Base-by-base conservation (phyloP, 352 stramenopile genomes). In the Phytophthora sp. region DNA sequence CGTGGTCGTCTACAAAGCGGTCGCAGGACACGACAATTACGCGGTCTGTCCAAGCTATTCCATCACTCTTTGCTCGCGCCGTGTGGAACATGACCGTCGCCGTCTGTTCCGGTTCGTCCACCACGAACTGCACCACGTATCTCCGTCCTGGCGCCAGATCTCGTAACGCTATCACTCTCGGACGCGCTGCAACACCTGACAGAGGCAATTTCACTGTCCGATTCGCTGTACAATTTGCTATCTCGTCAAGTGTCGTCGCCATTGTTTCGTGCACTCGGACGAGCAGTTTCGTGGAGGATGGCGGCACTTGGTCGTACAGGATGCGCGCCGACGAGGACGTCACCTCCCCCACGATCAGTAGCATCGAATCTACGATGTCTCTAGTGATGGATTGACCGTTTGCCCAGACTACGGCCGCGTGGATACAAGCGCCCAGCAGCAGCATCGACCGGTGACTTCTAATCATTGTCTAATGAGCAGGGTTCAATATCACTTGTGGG, bases 11-110 rank as follows among this genome's bases (percentile, higher is more conserved):
- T 20, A 88, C 73, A 36, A 72, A 91, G 23, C 82, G 79, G 45
- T 91, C 82, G 31, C 82, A 91, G 0, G 80, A 89, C 7, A 82
- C 67, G 2, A 82, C 63, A 31, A 89, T 55, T 27, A 89, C 63
- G 23, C 70, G 63, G 26, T 69, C 57, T 3, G 49, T 58, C 36
- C 52, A 53, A 7, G 35, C 1, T 15, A 27, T 24, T 35, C 35
- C 47, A 8, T 45, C 13, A 4, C 16, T 30, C 15, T 56, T 27
- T 20, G 21, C 30, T 44, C 45, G 24, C 20, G 57, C 42, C 0
- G 57, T 72, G 20, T 79, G 77, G 59, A 90, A 88, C 38, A 56
- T 75, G 33, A 79, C 69, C 16, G 65, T 80, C 44, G 31, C 56
- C 23, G 8, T 26, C 11, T 53, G 18, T 35, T 42, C 42, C 21